Base-by-base conservation (phyloP, 2,329 filamentous ascomycete genomes). In the Teratosphaeria zuluensis region DNA sequence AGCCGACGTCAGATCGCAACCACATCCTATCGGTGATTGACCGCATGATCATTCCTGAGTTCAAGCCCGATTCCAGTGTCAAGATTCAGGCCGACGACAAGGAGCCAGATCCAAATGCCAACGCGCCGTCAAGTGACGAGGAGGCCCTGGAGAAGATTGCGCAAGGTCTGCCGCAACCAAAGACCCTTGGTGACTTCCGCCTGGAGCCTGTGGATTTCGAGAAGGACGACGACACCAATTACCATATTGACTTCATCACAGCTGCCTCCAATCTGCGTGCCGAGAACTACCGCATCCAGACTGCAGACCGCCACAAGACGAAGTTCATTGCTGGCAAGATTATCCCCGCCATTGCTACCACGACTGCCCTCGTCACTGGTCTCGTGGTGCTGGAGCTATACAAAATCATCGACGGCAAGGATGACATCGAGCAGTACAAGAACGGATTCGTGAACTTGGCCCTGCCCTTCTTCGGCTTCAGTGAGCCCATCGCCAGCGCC, bases 251-350 rank as follows among this genome's bases (percentile, higher is more conserved):
- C 75, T 99, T 99, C 79, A 97, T 99, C 76, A 95, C 94, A 7
- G 91, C 92, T 1, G 92, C 92, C 64, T 96, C 92, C 79, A 99
- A 99, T 73, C 80, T 99, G 61, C 89, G 95, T 61, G 94, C 94
- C 0, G 88, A 95, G 75, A 99, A 99, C 78, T 99, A 99, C 83
- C 95, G 94, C 75, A 99, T 99, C 66, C 85, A 90, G 69, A 83
- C 86, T 63, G 92, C 94, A 0, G 92, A 99, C 71, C 84, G 90
- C 62, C 94, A 96, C 81, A 95, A 94, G 85, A 99, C 92, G 62
- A 99, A 99, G 80, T 97, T 99, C 76, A 99, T 99, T 72, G 95
- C 94, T 33, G 94, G 94, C 73, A 99, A 99, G 83, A 99, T 99
- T 67, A 99, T 99, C 65, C 94, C 94, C 24, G 94, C 94, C 53